Base-by-base conservation (phyloP, 192 early-diverging fungal genomes). In the Rhizoclosmatium globosum region DNA sequence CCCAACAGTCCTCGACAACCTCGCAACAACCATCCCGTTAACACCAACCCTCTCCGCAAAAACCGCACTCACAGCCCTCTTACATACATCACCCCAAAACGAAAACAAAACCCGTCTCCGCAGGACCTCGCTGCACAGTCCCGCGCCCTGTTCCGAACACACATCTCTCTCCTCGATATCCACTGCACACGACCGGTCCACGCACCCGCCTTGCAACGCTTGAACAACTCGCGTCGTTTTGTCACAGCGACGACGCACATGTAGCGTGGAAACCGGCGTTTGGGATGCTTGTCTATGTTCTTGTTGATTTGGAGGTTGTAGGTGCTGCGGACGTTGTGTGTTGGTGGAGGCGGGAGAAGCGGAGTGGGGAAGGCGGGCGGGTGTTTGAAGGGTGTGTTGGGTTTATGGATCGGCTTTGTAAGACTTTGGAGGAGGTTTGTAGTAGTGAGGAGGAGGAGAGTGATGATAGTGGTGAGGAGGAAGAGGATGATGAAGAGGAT, bases 241-340 rank as follows among this genome's bases (percentile, higher is more conserved):
- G 41, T 15, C 45, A 69, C 44, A 9, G 9, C 19, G 50, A 53
- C 50, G 50, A 53, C 50, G 50, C 50, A 7, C 9, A 7, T 17
- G 50, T 13, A 7, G 50, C 50, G 9, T 72, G 70, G 70, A 15
- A 47, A 41, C 21, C 7, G 7, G 70, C 48, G 50, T 57, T 72
- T 38, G 70, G 70, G 9, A 57, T 72, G 70, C 19, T 72, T 50
- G 70, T 72, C 4, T 72, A 72, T 38, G 70, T 72, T 4, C 31
- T 72, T 3, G 70, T 72, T n/a, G 70, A 72, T 41, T 38, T 59
- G 2, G 70, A 72, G 38, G 42, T 72, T 50, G 48, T 72, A 6
- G 48, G 56, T 56, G 70, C 70, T 9, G 48, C 9, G 23, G 70
- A 72, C 56, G 70, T 72, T 7, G 19, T 50, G 9, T 15, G 4